Base-by-base conservation (phyloP, 495 filamentous ascomycete species). In the Podospora bellae-mahoneyi region DNA sequence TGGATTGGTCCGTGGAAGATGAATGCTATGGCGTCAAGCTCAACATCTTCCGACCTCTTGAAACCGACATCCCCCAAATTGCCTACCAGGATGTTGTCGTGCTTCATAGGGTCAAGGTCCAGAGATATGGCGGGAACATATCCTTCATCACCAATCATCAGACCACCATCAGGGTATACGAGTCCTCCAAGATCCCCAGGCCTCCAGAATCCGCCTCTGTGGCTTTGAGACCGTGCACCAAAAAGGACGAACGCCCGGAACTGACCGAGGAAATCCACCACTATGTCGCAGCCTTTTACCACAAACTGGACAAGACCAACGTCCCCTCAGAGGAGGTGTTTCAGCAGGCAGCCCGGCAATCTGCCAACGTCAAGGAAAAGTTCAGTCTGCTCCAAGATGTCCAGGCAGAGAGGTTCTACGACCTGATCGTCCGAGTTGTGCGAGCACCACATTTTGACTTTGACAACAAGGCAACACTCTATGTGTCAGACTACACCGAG, bases 401-500 rank as follows among this genome's bases (percentile, higher is more conserved):
- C 18, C 67, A 83, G 56, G 75, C 82, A 7, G 67, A 79, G 32
- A 80, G 71, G 2, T 92, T 89, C 74, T 87, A 85, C 74, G 88
- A 97, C 76, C 69, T 96, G 6, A 76, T 93, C 19, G 92, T 87
- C n/a, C 84, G 94, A 74, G 87, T 97, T 3, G 82, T 92, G 58
- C 91, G 87, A 69, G 83, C 87, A 0, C 89, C 86, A 60, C 83
- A 79, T 44, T 48, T n/a, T 23, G 78, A 77, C 60, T 75, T 78
- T 34, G 77, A 75, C 30, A 81, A 82, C 19, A 84, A 76, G 64
- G 75, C 84, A 20, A 86, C 89, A 1, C 57, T 99, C 0, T 93
- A 94, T 76, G 75, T 97, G 19, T 93, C 92, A 0, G 95, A 99
- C 76, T 99, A 96, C 77, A 96, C 94, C 9, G 74, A 83, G 27